Evolutionary conservation across 352 stramenopile species (phyloP).

Genomic region (Plasmopara viticola): DNA sequence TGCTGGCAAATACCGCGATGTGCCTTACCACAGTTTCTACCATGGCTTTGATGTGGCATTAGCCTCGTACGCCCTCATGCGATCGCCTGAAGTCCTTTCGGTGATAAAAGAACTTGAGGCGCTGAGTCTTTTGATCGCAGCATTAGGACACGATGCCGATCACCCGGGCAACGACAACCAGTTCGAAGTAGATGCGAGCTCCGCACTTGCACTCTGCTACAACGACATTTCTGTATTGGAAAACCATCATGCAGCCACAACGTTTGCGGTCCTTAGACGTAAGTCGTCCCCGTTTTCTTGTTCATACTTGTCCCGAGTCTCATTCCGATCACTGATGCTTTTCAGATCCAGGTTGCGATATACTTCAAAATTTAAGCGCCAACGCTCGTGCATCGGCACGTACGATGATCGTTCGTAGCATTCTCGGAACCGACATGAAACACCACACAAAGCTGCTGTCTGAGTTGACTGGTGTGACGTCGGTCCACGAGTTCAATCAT

Average conservation of each 20-base stretch:
- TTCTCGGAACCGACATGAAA: conserved; percentile 80
- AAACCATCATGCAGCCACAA: conserved; percentile 81
- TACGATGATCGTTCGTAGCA: conserved; percentile 65
- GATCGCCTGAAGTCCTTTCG: conserved; percentile 37
- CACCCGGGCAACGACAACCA: conserved; percentile 87
- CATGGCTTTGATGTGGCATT: conserved; percentile 80
- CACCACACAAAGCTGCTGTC: conserved; percentile 67
- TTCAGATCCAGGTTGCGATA: conserved; percentile 44
- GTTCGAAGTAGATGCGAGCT: conserved; percentile 82
- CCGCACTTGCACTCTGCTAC: conserved; percentile 77
- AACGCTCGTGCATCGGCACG: conserved; percentile 40
- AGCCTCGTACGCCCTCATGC: conserved; percentile 55
- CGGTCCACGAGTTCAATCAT: conserved; percentile 45
- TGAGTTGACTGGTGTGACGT: conserved; percentile 38
- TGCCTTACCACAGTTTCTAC: conserved; percentile 85
- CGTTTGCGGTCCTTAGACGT: conserved; percentile 56
- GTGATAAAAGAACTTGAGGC: conserved; percentile 75
- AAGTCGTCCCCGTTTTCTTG: conserved; percentile 11
- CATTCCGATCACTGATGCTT: conserved; percentile 3
- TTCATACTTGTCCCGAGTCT: conserved; percentile 1
- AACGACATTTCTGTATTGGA: conserved; percentile 88
- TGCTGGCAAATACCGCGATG: conserved; percentile 49
- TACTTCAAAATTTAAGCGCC: conserved; percentile 47
- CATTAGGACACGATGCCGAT: conserved; percentile 81
- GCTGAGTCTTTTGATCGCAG: conserved; percentile 73